These are phyloP conservation scores for Scheffersomyces lignosus DNA, from an alignment of 805 yeast species.

Conservation along the genomic window DNA sequence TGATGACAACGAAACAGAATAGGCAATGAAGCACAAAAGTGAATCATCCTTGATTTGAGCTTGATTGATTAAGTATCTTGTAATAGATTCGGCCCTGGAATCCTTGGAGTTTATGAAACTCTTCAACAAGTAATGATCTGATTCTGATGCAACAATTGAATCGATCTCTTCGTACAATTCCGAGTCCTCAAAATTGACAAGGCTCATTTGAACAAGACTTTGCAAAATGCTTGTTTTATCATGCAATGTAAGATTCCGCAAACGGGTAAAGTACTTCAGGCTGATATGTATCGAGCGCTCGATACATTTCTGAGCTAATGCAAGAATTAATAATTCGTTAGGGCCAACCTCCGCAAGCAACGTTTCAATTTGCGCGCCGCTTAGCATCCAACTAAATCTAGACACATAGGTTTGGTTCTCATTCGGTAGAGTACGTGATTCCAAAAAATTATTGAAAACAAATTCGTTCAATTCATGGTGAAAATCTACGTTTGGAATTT, in stretches of 20 bases:
- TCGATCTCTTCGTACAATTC: slow-evolving; percentile 6
- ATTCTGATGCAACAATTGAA: slow-evolving; percentile 4
- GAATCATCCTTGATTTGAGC: slow-evolving; percentile 12
- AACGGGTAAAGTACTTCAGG: neutral
- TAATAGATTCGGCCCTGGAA: slow-evolving; percentile 3
- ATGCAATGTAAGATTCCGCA: neutral
- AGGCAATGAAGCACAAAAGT: slow-evolving; percentile 19
- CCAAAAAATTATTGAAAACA: slow-evolving; percentile 9
- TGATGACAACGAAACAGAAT: slow-evolving; percentile 10
- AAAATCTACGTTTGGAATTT: slow-evolving; percentile 15
- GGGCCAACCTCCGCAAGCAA: slow-evolving; percentile 8
- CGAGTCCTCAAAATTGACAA: slow-evolving; percentile 7
- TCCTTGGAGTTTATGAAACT: slow-evolving; percentile 11
- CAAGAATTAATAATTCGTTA: slow-evolving; percentile 1
- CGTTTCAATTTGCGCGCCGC: slow-evolving; percentile 17
- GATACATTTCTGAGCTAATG: neutral
- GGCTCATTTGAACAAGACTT: slow-evolving; percentile 7
- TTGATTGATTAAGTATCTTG: slow-evolving; percentile 9
- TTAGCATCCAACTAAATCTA: slow-evolving; percentile 26
- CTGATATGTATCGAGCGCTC: slow-evolving; percentile 2
- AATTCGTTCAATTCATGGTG: slow-evolving; percentile 10
- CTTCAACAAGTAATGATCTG: slow-evolving; percentile 13
- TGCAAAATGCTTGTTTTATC: slow-evolving; percentile 6
- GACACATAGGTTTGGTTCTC: slow-evolving; percentile 16
- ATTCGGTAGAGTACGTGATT: neutral